Conservation (phyloP, 257 asterid species). For the Avicennia marina region DNA sequence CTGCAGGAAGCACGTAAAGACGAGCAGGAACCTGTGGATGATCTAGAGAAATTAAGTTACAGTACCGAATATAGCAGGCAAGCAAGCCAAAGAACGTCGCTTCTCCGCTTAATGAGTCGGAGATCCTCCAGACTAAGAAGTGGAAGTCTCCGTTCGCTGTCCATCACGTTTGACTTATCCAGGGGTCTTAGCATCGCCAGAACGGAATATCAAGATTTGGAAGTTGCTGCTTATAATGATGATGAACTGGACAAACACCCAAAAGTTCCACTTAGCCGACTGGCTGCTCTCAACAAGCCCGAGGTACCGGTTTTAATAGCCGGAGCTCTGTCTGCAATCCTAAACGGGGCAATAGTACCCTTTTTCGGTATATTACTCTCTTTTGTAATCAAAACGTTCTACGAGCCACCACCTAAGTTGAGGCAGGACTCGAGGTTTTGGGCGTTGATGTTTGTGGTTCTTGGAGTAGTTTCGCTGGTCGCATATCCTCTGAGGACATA, state of each 20-base stretch:
- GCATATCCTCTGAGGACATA: conserved; percentile 50
- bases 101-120: conserved; percentile 40
- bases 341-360: conserved; percentile 59
- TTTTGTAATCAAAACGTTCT: conserved; percentile 44
- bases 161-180: conserved; percentile 49
- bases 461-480: conserved; percentile 35
- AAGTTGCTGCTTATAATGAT: conserved; percentile 30
- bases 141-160: conserved; percentile 49
- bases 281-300: conserved; percentile 49
- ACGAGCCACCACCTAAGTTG: conserved; percentile 37
- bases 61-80: conserved; percentile 41
- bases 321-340: conserved; percentile 44
- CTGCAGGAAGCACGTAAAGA: conserved; percentile 41
- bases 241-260: conserved; percentile 31
- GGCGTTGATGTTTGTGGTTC: conserved; percentile 48
- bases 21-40: conserved; percentile 36
- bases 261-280: conserved; percentile 42
- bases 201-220: conserved; percentile 29
- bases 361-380: conserved; percentile 45
- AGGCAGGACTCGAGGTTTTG: conserved; percentile 49
- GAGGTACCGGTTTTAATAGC: conserved; percentile 44
- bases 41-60: conserved; percentile 22
- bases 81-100: conserved; percentile 50
- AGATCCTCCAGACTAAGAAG: conserved; percentile 67
- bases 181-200: conserved; percentile 46